phyloP scores from a whole-genome alignment of 345 rosid species.

The Dovyalis caffra region DNA sequence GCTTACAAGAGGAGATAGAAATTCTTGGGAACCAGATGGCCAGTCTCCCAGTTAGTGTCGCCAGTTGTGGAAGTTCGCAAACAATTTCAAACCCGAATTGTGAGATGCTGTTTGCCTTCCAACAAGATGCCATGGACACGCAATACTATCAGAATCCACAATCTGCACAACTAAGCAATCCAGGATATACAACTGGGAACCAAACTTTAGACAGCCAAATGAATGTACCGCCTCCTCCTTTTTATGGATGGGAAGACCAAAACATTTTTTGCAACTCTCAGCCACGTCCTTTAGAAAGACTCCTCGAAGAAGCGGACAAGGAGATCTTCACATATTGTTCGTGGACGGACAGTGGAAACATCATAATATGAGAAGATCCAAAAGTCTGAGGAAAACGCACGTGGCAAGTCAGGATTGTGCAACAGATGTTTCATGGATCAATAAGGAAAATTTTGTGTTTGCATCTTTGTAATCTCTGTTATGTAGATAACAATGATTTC shows the following conservation, averaged over 20 bases:
- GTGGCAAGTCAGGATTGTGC: not conserved
- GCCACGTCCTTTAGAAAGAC: conserved; percentile 27
- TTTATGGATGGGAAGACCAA: conserved; percentile 35
- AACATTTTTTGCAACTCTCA: conserved; percentile 22
- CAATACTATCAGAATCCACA: conserved; percentile 37
- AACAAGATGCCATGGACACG: conserved; percentile 29
- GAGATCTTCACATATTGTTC: conserved; percentile 33
- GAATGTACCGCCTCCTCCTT: conserved; percentile 19
- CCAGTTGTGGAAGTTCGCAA: conserved; percentile 24
- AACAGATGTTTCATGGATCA: conserved; percentile 6
- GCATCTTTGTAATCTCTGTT: not conserved
- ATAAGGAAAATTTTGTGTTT: not conserved
- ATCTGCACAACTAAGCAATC: conserved; percentile 21
- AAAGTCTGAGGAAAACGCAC: not conserved
- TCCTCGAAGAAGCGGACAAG: conserved; percentile 38
- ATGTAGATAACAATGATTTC: conserved; percentile 18
- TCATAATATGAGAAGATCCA: conserved; percentile 16
- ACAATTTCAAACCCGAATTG: conserved; percentile 16
- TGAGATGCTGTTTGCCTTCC: conserved; percentile 26
- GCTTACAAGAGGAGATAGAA: conserved; percentile 61
- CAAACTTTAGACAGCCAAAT: conserved; percentile 28
- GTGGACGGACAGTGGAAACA: conserved; percentile 29
- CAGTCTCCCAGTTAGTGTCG: conserved; percentile 28
- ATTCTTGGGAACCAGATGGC: conserved; percentile 51
- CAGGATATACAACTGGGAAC: conserved; percentile 23